phyloP scores from a whole-genome alignment of 2,329 filamentous ascomycete genomes.

The Lasiodiplodia sp. region DNA sequence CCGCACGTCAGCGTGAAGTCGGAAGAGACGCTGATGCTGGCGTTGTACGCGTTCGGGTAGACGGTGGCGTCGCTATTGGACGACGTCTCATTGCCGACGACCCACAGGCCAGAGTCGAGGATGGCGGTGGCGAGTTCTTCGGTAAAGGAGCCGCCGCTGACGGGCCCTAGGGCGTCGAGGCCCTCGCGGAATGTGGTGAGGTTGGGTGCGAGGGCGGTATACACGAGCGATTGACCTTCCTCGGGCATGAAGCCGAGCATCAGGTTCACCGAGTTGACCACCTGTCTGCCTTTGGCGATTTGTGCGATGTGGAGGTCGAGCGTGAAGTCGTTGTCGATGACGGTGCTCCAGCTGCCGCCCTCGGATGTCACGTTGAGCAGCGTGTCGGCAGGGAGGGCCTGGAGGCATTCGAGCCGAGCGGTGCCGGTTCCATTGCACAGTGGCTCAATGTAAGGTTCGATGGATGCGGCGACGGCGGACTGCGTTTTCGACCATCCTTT shows the following conservation, averaged over 20 bases:
- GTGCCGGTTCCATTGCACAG: constrained; percentile 38
- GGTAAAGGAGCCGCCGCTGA: not conserved
- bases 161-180: not conserved
- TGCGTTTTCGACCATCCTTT: constrained; percentile 40
- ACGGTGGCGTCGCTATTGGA: not conserved
- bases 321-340: constrained; percentile 1
- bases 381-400: constrained; percentile 34
- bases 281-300: constrained; percentile 1
- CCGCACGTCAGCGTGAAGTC: not conserved
- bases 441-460: constrained; percentile 42
- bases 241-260: constrained; percentile 23
- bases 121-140: not conserved
- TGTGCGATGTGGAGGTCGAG: constrained; percentile 1
- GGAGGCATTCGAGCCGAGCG: constrained; percentile 1
- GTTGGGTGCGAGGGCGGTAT: not conserved
- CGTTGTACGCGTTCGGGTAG: constrained; percentile 7
- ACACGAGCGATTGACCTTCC: constrained; percentile 16
- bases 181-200: not conserved
- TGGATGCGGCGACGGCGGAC: constrained; percentile 39
- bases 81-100: not conserved
- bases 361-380: constrained; percentile 28
- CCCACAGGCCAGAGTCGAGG: not conserved
- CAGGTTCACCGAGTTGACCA: not conserved
- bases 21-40: not conserved
- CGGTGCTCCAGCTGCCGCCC: not conserved